Percentiles rank a stretch among this genome's conserved stretches.
Conservation (phyloP, 495 filamentous ascomycete species). For the Talaromyces stipitatus region DNA sequence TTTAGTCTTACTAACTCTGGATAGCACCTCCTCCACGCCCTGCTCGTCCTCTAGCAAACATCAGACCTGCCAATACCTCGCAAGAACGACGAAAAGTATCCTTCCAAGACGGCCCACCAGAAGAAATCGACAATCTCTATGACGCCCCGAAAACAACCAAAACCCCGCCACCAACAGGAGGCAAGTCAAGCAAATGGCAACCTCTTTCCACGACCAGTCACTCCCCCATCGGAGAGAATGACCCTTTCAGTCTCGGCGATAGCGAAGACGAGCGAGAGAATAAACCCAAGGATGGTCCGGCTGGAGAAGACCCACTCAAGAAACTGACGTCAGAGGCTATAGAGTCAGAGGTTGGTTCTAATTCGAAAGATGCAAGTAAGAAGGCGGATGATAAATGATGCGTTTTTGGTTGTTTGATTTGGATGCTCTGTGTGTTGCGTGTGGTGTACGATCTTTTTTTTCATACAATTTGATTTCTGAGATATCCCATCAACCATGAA, state of each 20-base stretch:
- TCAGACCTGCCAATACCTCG: slow-evolving; percentile 69
- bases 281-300: slow-evolving; percentile 54
- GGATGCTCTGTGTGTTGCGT: neutral
- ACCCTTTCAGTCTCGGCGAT: slow-evolving; percentile 93
- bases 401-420: neutral
- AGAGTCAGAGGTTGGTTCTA: slow-evolving; percentile 21
- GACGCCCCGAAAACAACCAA: slow-evolving; percentile 48
- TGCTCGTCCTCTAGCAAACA: slow-evolving; percentile 64
- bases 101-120: slow-evolving; percentile 64
- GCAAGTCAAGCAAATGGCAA: slow-evolving; percentile 92
- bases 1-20: slow-evolving; percentile 15
- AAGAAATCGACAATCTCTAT: slow-evolving; percentile 77
- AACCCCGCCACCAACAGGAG: slow-evolving; percentile 30
- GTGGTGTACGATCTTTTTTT: neutral
- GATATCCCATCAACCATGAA: slow-evolving; percentile 3
- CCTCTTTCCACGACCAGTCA: slow-evolving; percentile 83
- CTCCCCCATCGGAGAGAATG: slow-evolving; percentile 79
- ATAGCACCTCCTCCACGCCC: slow-evolving; percentile 45
- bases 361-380: slow-evolving; percentile 21
- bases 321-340: slow-evolving; percentile 58
- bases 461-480: slow-evolving; percentile 1
- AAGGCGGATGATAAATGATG: slow-evolving; percentile 13
- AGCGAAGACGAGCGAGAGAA: slow-evolving; percentile 89
- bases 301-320: slow-evolving; percentile 62
- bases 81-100: slow-evolving; percentile 66